Conservation (phyloP, 306 rosid genomes). For the Trichosanthes truncata region DNA sequence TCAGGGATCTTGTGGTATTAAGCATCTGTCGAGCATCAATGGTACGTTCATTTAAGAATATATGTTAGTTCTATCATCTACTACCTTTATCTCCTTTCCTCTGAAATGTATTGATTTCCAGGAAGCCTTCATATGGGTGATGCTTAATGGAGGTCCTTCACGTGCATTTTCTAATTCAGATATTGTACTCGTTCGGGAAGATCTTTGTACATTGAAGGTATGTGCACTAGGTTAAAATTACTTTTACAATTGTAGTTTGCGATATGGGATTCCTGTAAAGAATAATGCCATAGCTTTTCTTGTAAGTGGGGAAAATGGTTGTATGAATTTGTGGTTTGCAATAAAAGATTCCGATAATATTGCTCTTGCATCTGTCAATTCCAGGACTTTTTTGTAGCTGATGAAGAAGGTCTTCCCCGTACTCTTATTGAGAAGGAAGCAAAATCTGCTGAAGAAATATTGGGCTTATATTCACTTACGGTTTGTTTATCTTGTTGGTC, state of each 20-base stretch:
- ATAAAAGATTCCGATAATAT: background rate
- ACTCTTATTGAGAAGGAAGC: slow-evolving; percentile 36
- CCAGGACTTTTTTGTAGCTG: slow-evolving; percentile 47
- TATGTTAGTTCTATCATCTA: background rate
- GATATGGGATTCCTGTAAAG: background rate
- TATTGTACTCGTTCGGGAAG: slow-evolving; percentile 28
- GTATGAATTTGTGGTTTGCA: background rate
- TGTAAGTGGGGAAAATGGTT: background rate
- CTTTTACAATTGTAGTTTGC: background rate
- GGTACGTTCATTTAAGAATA: slow-evolving; percentile 18
- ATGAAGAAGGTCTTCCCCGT: slow-evolving; percentile 46
- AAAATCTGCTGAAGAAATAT: slow-evolving; percentile 31
- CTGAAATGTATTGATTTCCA: slow-evolving; percentile 16
- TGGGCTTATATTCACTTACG: slow-evolving; percentile 37
- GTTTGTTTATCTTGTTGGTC: slow-evolving; percentile 17
- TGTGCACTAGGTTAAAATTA: background rate
- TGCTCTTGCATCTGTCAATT: slow-evolving; percentile 1
- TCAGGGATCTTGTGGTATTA: slow-evolving; percentile 36
- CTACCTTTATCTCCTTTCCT: background rate
- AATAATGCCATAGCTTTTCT: background rate
- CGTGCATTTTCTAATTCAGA: slow-evolving; percentile 44
- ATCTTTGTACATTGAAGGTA: slow-evolving; percentile 37
- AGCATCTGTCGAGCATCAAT: slow-evolving; percentile 44
- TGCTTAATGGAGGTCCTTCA: slow-evolving; percentile 56
- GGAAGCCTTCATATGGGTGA: slow-evolving; percentile 48